These are phyloP conservation scores for Ceratocystiopsis brevicomis DNA, from an alignment of 2,329 filamentous ascomycete genomes.

Conservation along the genomic window DNA sequence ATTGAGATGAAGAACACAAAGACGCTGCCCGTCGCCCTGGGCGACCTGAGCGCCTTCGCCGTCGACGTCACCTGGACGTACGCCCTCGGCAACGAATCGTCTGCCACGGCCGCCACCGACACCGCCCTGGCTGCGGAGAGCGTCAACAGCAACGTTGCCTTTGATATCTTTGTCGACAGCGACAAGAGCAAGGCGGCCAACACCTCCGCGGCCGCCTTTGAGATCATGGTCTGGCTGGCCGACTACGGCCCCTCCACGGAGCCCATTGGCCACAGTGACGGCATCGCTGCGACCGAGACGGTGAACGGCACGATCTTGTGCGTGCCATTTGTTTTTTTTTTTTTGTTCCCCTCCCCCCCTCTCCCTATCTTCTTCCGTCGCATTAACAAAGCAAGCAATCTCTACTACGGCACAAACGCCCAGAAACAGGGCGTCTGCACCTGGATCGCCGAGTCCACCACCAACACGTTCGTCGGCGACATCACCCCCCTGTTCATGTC, in stretches of 20 bases:
- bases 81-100: slow-evolving; percentile 23
- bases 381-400: slow-evolving; percentile 10
- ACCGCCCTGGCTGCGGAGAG: slow-evolving; percentile 15
- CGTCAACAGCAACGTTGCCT: slow-evolving; percentile 35
- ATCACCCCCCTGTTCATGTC: slow-evolving; percentile 24
- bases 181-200: slow-evolving; percentile 21
- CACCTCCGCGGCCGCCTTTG: slow-evolving; percentile 24
- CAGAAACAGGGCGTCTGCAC: slow-evolving; percentile 27
- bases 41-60: slow-evolving; percentile 23
- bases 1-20: slow-evolving; percentile 11
- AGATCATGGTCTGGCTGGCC: slow-evolving; percentile 8
- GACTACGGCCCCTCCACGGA: slow-evolving; percentile 5
- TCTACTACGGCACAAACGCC: slow-evolving; percentile 24
- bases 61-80: slow-evolving; percentile 32
- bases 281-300: slow-evolving; percentile 16
- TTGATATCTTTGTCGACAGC: slow-evolving; percentile 38
- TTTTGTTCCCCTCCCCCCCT: not conserved
- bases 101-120: slow-evolving; percentile 17
- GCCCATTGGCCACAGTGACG: slow-evolving; percentile 19
- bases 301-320: slow-evolving; percentile 19
- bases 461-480: slow-evolving; percentile 26
- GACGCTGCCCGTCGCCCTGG: slow-evolving; percentile 10
- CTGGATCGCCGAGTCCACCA: slow-evolving; percentile 22
- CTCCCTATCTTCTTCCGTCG: not conserved
- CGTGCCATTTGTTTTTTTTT: too few species aligned